These are phyloP conservation scores for Paramecium sonneborni DNA, from an alignment of 73 alveolate genomes.

Conservation along the genomic window DNA sequence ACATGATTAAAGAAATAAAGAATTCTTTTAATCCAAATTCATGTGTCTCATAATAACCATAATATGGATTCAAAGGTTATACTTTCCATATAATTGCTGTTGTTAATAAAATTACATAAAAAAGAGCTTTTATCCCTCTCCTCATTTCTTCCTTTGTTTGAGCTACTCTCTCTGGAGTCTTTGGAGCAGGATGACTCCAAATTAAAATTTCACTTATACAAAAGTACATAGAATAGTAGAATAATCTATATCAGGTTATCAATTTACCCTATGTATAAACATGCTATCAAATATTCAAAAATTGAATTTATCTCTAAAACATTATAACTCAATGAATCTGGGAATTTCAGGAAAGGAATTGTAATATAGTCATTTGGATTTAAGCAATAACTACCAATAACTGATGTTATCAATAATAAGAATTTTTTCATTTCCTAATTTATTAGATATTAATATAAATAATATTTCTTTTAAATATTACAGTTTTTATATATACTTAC, in stretches of 20 bases:
- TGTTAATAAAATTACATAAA: conserved; percentile 29
- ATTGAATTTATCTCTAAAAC: not conserved
- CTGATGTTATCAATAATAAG: not conserved
- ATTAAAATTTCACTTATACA: conserved; percentile 1
- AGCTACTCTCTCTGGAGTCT: not conserved
- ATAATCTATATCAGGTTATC: not conserved
- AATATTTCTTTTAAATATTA: not conserved
- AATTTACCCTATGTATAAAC: conserved; percentile 17
- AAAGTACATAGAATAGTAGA: not conserved
- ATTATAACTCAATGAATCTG: not conserved
- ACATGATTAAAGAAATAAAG: not conserved
- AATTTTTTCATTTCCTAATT: not conserved
- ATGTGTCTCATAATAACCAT: conserved; percentile 60
- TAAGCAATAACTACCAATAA: not conserved
- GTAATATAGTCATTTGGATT: not conserved
- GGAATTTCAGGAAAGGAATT: not conserved
- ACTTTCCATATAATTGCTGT: conserved; percentile 54
- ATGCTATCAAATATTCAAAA: conserved; percentile 15
- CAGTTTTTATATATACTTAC: not conserved
- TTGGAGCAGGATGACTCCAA: conserved; percentile 1
- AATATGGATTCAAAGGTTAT: conserved; percentile 23
- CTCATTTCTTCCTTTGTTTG: conserved; percentile 26
- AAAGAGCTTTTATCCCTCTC: conserved; percentile 53
- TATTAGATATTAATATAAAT: not conserved
- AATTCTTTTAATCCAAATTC: conserved; percentile 44